Evolutionary conservation across 202 grass and related monocot species (phyloP), one percentile per base, ranked within the genome.

Genomic region (Setaria viridis): DNA sequence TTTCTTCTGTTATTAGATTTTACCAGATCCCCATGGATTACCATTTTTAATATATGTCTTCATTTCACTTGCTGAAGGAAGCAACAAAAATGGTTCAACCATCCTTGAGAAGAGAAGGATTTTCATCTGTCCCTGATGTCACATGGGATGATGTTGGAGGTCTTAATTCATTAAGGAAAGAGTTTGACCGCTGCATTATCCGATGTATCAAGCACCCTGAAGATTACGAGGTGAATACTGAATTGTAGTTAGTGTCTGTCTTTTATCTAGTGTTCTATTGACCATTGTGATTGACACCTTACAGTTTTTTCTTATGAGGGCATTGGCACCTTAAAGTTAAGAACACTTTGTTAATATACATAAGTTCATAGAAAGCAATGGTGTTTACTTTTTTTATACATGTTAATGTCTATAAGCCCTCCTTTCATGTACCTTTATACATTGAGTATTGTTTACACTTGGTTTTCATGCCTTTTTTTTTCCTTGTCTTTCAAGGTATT

Each of bases 91-190:
- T 92, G 82, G 91, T 99, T 86, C 93, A 95, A 80, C 96, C 96
- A 46, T 99, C 93, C 58, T 86, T 95, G 85, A 99, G 91, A 92
- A 94, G 96, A 85, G 93, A 99, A 91, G 96, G 96, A 77, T 99
- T 99, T 91, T 99, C 96, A 50, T 91, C 91, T 65, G 90, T 95
- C 77, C 96, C 96, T 77, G 93, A 95, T 53, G 85, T 99, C 64
- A 95, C 91, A 77, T 99, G 96, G 96, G 79, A 87, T 43, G 93
- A 95, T 85, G 93, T 99, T 84, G 96, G 96, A 35, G 96, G 96
- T 42, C 91, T 95, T 67, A 88, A 86, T 77, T 94, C 83, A 69
- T 74, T 99, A 71, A 90, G 91, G 82, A 88, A 91, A 90, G 86
- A 91, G 62, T 99, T 99, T 86, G 88, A 99, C 51, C 79, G 86